Evolutionary conservation across 169 alveolate species (phyloP).

Genomic region (Babesia caballi): DNA sequence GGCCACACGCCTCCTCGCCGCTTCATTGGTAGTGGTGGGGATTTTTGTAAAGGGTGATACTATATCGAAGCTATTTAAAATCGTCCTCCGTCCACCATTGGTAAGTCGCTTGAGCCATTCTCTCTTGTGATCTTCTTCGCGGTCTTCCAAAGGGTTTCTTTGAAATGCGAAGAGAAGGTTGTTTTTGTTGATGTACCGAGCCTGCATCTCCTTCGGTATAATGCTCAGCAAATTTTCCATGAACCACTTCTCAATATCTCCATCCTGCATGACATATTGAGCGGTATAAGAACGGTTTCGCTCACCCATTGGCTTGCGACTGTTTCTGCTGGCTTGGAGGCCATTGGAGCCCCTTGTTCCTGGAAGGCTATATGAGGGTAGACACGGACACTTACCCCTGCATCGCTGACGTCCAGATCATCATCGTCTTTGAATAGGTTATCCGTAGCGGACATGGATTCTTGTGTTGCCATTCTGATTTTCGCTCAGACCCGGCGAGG

Average conservation of each 20-base stretch:
- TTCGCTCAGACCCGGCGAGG: no score
- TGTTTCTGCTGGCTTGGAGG: not conserved
- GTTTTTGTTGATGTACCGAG: conserved; percentile 58
- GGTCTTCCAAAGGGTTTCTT: not conserved
- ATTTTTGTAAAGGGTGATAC: conserved; percentile 34
- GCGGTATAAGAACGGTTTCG: no score
- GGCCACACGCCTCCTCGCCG: conserved; percentile 40
- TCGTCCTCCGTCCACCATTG: conserved; percentile 23
- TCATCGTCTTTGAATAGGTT: conserved; percentile 8
- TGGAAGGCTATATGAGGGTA: not conserved
- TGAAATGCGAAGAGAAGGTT: conserved; percentile 45
- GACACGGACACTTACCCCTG: not conserved
- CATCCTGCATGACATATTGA: conserved; percentile 5
- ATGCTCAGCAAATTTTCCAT: conserved; percentile 7
- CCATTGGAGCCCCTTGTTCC: not conserved
- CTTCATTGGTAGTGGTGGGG: conserved; percentile 29
- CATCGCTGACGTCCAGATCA: not conserved
- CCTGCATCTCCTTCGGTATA: conserved; percentile 53
- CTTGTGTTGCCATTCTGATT: conserved; percentile 4
- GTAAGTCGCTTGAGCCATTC: conserved; percentile 29
- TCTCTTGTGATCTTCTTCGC: not conserved
- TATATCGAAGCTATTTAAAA: conserved; percentile 37
- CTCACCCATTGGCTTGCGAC: not conserved
- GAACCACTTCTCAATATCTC: conserved; percentile 50
- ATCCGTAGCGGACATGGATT: not conserved